A percentile compares a stretch with the other conserved stretches of the same genome.
Conservation (phyloP, 495 filamentous ascomycete genomes). For the Amniculicola lignicola region DNA sequence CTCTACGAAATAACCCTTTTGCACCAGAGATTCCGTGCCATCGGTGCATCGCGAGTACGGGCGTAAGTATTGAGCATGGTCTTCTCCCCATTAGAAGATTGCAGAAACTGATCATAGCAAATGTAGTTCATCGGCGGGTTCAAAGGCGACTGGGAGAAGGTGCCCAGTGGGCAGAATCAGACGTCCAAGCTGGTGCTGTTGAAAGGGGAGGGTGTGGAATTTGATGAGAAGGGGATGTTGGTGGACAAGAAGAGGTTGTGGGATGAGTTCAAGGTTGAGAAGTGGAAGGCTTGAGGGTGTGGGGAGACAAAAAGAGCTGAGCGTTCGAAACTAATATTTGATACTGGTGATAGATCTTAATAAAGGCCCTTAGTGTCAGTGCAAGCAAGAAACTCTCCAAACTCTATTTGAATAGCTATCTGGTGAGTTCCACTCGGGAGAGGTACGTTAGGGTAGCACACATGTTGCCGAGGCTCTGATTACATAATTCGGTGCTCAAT, state of each 20-base stretch:
- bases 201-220: constrained; percentile 49
- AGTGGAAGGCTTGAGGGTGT: no score
- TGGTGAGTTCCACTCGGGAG: no score
- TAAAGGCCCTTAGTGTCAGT: no score
- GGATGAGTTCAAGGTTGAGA: constrained; percentile 41
- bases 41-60: constrained; percentile 42
- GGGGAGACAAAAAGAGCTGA: no score
- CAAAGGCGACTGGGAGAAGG: constrained; percentile 50
- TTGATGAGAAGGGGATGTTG: constrained; percentile 47
- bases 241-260: constrained; percentile 41
- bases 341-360: no score
- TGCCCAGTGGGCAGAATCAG: constrained; percentile 47
- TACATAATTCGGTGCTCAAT: no score
- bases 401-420: no score
- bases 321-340: no score
- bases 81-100: not conserved
- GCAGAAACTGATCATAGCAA: not conserved
- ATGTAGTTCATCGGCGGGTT: constrained; percentile 47
- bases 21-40: constrained; percentile 47
- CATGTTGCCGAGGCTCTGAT: no score
- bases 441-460: no score
- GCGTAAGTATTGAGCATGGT: constrained; percentile 32
- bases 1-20: constrained; percentile 57
- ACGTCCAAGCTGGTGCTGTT: constrained; percentile 49
- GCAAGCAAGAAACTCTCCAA: no score